A percentile compares a stretch with the other conserved stretches of the same genome.
These are phyloP conservation scores for Rubroshorea leprosula DNA, from an alignment of 345 rosid species.

Conservation along the genomic window DNA sequence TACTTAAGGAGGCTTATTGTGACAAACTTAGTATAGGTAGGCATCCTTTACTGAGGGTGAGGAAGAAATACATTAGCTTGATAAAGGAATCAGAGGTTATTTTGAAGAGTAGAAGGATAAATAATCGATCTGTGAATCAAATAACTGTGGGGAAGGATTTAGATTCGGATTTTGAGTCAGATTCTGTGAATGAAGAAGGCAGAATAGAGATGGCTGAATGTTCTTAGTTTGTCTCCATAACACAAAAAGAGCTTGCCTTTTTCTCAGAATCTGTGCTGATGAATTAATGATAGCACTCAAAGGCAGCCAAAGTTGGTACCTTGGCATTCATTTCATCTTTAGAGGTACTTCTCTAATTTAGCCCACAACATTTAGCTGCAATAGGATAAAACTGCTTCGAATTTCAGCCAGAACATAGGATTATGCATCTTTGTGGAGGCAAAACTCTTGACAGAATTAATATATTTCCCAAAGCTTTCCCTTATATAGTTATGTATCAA, in stretches of 20 bases:
- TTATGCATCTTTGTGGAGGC: no score
- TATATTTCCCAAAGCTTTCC: no score
- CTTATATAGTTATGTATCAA: no score
- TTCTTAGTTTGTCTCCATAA: neutral
- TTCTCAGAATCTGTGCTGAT: neutral
- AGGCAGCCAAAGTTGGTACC: no score
- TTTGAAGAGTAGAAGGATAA: slow-evolving; percentile 41
- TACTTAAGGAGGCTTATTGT: slow-evolving; percentile 72
- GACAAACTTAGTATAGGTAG: slow-evolving; percentile 38
- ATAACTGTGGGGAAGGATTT: slow-evolving; percentile 31
- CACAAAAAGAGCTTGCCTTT: neutral
- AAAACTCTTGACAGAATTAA: no score
- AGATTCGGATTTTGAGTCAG: slow-evolving; percentile 33
- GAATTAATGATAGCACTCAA: neutral
- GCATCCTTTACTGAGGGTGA: slow-evolving; percentile 56
- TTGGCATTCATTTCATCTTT: neutral
- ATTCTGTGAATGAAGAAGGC: slow-evolving; percentile 17
- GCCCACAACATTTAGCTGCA: no score
- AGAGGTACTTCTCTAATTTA: neutral
- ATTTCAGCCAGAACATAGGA: no score
- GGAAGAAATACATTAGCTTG: slow-evolving; percentile 61
- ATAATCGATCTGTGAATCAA: slow-evolving; percentile 11
- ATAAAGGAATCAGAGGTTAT: slow-evolving; percentile 47
- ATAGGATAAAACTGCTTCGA: no score
- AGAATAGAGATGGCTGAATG: slow-evolving; percentile 5